Evolutionary conservation across 495 filamentous ascomycete genomes (phyloP).

Genomic region (Bombardia bombarda): DNA sequence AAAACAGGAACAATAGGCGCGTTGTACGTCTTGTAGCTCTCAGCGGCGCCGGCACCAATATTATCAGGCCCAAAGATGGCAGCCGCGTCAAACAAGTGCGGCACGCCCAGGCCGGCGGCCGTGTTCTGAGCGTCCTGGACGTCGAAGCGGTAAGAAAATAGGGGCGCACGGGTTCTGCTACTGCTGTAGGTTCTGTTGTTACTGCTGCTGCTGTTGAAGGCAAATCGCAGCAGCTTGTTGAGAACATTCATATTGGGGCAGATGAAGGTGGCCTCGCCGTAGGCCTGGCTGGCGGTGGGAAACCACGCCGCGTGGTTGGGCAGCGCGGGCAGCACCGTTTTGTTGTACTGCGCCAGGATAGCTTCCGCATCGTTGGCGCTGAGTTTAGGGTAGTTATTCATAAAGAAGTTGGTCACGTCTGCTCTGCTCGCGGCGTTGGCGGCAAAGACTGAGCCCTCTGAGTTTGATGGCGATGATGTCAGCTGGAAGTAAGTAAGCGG

Average conservation of each 20-base stretch:
- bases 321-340: conserved; percentile 5
- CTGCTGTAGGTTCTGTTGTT: not conserved
- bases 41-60: conserved; percentile 6
- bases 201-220: not conserved
- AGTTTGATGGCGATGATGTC: too few relatives aligned
- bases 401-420: conserved; percentile 41
- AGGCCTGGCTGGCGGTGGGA: conserved; percentile 39
- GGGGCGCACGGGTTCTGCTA: not conserved
- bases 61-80: conserved; percentile 38
- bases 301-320: conserved; percentile 28
- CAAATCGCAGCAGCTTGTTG: conserved; percentile 7
- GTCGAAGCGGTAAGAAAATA: conserved; percentile 21
- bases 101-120: conserved; percentile 10
- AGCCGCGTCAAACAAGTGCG: conserved; percentile 27
- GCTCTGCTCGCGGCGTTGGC: conserved; percentile 32
- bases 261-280: conserved; percentile 57
- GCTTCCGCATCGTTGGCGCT: conserved; percentile 37
- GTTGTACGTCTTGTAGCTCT: conserved; percentile 31
- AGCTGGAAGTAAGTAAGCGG: too few relatives aligned
- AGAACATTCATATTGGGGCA: conserved; percentile 45
- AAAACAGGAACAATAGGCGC: conserved; percentile 22
- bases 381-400: conserved; percentile 36
- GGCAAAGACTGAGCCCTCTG: conserved; percentile 47
- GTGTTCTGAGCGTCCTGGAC: conserved; percentile 15
- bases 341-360: conserved; percentile 26